Percentiles rank a stretch among this genome's conserved stretches.
Evolutionary conservation across 225 moss, liverwort and hornwort species (phyloP).

Genomic region (Marchantia polymorpha): DNA sequence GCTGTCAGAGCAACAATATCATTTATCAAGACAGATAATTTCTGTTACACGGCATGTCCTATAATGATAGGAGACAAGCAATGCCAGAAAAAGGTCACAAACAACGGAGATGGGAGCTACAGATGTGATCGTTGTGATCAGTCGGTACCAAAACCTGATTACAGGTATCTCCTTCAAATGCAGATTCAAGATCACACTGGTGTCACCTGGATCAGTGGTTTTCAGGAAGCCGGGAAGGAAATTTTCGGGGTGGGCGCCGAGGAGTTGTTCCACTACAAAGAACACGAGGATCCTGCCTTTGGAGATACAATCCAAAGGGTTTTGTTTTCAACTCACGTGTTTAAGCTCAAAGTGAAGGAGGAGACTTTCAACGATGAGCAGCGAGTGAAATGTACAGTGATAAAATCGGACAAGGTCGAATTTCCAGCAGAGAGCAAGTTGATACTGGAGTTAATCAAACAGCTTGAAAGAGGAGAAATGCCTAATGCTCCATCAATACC

Average conservation of each 20-base stretch:
- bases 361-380: constrained; percentile 92
- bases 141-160: constrained; percentile 50
- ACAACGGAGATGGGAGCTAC: constrained; percentile 91
- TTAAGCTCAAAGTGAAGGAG: constrained; percentile 93
- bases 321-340: constrained; percentile 67
- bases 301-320: constrained; percentile 78
- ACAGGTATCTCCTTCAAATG: constrained; percentile 72
- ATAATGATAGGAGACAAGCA: constrained; percentile 72
- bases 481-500: constrained; percentile 30
- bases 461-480: constrained; percentile 53
- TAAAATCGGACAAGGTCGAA: constrained; percentile 70
- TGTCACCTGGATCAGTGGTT: constrained; percentile 86
- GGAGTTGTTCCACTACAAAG: constrained; percentile 73
- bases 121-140: constrained; percentile 90
- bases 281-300: constrained; percentile 73
- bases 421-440: constrained; percentile 64
- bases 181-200: constrained; percentile 94
- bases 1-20: constrained; percentile 75
- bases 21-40: constrained; percentile 73
- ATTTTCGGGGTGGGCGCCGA: constrained; percentile 67
- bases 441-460: constrained; percentile 64
- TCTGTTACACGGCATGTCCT: constrained; percentile 90
- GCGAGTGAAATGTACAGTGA: constrained; percentile 72
- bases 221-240: constrained; percentile 88
- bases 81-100: constrained; percentile 91